A percentile compares a stretch with the other conserved stretches of the same genome.
phyloP scores from a whole-genome alignment of 129 eudicot species.

The Apium graveolens region DNA sequence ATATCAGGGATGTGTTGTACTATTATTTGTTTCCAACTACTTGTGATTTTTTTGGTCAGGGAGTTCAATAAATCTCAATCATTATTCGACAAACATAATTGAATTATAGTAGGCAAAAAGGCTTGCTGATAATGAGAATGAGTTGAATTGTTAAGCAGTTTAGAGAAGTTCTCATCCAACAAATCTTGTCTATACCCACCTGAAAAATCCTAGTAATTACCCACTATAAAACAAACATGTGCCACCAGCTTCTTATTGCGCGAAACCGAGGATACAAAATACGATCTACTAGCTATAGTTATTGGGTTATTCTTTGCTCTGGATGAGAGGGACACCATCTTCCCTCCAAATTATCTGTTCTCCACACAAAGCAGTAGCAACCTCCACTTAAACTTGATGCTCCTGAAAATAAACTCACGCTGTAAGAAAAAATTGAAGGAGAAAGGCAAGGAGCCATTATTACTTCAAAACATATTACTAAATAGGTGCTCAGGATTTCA shows the following conservation, averaged over 20 bases:
- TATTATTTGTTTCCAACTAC: too few relatives aligned
- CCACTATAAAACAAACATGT: neutral
- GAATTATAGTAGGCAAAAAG: too few relatives aligned
- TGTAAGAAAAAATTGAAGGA: neutral
- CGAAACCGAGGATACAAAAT: neutral
- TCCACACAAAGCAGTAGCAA: conserved; percentile 70
- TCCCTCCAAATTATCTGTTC: conserved; percentile 79
- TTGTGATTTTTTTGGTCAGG: too few relatives aligned
- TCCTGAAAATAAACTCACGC: conserved; percentile 32
- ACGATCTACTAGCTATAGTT: conserved; percentile 26
- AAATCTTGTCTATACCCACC: too few relatives aligned
- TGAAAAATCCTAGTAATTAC: too few relatives aligned
- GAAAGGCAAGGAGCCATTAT: neutral
- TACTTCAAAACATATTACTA: neutral
- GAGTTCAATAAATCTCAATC: too few relatives aligned
- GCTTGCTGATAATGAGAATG: too few relatives aligned
- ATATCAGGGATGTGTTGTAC: too few relatives aligned
- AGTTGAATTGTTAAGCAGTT: too few relatives aligned
- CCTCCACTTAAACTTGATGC: conserved; percentile 69
- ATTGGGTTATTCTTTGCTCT: conserved; percentile 55
- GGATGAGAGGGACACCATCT: conserved; percentile 82
- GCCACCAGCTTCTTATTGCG: neutral
- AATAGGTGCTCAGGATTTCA: neutral
- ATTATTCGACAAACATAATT: too few relatives aligned
- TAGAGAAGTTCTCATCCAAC: too few relatives aligned